phyloP scores from a whole-genome alignment of 108 stramenopile genomes.

The Schizochytrium sp. region DNA sequence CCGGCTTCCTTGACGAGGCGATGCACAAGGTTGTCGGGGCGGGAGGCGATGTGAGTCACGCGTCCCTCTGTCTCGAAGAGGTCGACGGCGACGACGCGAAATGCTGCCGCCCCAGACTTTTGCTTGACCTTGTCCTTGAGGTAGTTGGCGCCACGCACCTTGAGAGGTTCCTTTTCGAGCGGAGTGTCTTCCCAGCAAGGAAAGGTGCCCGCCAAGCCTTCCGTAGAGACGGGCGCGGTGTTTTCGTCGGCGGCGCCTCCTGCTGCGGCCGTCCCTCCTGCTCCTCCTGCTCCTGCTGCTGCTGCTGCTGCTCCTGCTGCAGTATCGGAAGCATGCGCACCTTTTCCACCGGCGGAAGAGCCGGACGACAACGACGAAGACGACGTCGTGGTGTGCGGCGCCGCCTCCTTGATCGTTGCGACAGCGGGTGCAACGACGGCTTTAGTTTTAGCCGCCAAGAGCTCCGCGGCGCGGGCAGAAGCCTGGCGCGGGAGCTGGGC shows the following conservation, averaged over 20 bases:
- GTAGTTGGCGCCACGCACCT: slow-evolving; percentile 13
- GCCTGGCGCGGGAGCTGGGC: not conserved
- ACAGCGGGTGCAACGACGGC: not conserved
- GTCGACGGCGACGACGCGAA: not conserved
- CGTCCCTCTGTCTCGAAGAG: slow-evolving; percentile 16
- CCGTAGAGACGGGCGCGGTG: not conserved
- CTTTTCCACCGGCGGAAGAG: too few relatives aligned
- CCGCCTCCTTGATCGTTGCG: not conserved
- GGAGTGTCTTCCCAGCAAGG: not conserved
- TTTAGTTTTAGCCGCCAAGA: not conserved
- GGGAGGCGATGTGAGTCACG: not conserved
- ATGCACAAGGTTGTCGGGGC: not conserved
- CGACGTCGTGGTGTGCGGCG: too few relatives aligned
- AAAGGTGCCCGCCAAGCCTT: not conserved
- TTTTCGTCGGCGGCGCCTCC: not conserved
- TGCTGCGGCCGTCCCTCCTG: not conserved
- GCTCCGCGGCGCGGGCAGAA: not conserved
- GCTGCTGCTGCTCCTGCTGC: too few relatives aligned
- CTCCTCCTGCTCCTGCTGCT: too few relatives aligned
- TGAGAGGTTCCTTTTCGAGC: not conserved
- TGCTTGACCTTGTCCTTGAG: slow-evolving; percentile 6
- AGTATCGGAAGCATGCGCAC: too few relatives aligned
- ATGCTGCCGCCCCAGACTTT: not conserved
- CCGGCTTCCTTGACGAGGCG: not conserved
- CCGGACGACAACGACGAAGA: too few relatives aligned